Percentiles rank a stretch among this genome's conserved stretches.
These are phyloP conservation scores for Fusarium sulawesiense DNA, from an alignment of 2,329 filamentous ascomycete species.

Conservation along the genomic window DNA sequence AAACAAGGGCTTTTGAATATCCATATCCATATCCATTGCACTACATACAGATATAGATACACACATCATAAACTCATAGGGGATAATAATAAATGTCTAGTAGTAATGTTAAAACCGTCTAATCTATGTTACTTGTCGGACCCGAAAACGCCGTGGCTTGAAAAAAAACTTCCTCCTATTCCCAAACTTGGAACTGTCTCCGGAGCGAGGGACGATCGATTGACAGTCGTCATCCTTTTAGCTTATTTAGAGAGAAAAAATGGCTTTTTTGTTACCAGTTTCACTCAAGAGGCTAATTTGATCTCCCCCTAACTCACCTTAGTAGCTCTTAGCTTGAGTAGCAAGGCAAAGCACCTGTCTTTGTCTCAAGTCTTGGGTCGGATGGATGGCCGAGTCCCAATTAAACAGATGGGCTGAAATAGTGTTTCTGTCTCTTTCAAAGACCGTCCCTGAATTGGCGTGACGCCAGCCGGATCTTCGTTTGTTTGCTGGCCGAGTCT, in stretches of 20 bases:
- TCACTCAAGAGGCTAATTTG: conserved; percentile 1
- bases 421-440: conserved; percentile 17
- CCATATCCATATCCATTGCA: neutral
- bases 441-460: conserved; percentile 29
- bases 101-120: neutral
- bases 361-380: neutral
- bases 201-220: conserved; percentile 12
- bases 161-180: conserved; percentile 24
- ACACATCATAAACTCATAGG: neutral
- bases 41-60: neutral
- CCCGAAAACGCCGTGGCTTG: conserved; percentile 29
- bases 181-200: conserved; percentile 12
- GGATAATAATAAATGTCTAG: neutral
- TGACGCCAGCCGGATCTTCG: conserved; percentile 29
- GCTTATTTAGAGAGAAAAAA: conserved; percentile 1
- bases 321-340: conserved; percentile 1
- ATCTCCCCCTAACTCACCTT: conserved; percentile 3
- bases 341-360: neutral
- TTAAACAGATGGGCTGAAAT: neutral
- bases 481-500: conserved; percentile 11
- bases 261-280: conserved; percentile 8
- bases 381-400: neutral
- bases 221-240: conserved; percentile 31
- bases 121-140: neutral
- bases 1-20: conserved; percentile 9